A percentile compares a stretch with the other conserved stretches of the same genome.
These are phyloP conservation scores for Penicillium cinerascens DNA, from an alignment of 495 filamentous ascomycete genomes.

Conservation along the genomic window DNA sequence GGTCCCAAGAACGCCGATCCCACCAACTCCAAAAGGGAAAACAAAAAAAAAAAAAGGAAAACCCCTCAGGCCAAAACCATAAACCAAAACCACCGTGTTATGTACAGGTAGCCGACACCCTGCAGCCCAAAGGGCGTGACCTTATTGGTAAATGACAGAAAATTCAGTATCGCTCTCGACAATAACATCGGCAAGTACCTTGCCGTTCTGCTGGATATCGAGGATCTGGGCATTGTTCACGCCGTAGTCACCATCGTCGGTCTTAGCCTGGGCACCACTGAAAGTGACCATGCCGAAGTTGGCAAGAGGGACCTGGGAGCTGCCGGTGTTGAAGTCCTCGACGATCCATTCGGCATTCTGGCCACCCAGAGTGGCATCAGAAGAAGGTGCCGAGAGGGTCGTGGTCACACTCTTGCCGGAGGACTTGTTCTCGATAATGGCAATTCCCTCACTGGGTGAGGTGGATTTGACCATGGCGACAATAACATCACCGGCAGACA, in stretches of 20 bases:
- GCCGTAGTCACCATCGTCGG: constrained; percentile 29
- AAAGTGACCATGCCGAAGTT: constrained; percentile 53
- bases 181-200: constrained; percentile 46
- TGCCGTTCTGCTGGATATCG: constrained; percentile 49
- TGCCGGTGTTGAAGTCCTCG: constrained; percentile 55
- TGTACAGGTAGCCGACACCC: background rate
- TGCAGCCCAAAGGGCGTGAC: background rate
- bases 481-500: constrained; percentile 55
- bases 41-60: too few relatives aligned
- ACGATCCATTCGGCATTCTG: constrained; percentile 65
- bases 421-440: constrained; percentile 52
- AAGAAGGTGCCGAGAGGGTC: constrained; percentile 40
- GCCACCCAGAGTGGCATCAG: constrained; percentile 34
- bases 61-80: too few relatives aligned
- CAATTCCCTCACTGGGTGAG: constrained; percentile 49
- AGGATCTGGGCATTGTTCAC: constrained; percentile 43
- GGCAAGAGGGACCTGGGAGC: constrained; percentile 47
- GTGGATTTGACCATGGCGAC: constrained; percentile 50
- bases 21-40: constrained; percentile 3
- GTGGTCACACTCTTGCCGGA: constrained; percentile 53
- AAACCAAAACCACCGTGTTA: background rate
- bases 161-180: constrained; percentile 37
- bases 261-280: constrained; percentile 38
- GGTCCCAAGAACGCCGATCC: background rate
- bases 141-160: constrained; percentile 27